phyloP scores from a whole-genome alignment of 1,284 basidiomycete genomes.

The Erythrobasidium hasegawianum region DNA sequence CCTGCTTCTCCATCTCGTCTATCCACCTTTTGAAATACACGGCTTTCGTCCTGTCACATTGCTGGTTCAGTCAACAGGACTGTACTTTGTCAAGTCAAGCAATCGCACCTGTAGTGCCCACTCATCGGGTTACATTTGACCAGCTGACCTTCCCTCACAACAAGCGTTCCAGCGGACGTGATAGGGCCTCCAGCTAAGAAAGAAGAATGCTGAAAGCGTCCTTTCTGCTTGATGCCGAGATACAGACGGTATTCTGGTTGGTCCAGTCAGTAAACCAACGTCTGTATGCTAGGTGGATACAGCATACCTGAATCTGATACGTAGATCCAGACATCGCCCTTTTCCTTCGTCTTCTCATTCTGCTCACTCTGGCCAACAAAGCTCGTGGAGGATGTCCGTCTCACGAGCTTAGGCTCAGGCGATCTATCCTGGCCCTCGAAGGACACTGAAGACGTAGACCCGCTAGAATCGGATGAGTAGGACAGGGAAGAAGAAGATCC shows the following conservation, averaged over 20 bases:
- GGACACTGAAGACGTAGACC: neutral
- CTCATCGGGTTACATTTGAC: conserved; percentile 64
- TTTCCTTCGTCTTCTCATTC: conserved; percentile 48
- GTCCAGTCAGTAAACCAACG: too few species aligned
- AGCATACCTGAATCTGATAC: conserved; percentile 10
- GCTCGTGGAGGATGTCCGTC: conserved; percentile 49
- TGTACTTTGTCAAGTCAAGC: too few species aligned
- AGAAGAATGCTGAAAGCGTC: conserved; percentile 67
- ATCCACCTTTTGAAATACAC: conserved; percentile 61
- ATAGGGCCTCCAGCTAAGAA: conserved; percentile 58
- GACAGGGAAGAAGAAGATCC: neutral
- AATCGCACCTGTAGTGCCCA: conserved; percentile 62
- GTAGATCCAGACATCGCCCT: conserved; percentile 33
- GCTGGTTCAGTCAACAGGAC: too few species aligned
- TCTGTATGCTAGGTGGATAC: too few species aligned
- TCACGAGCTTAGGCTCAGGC: neutral
- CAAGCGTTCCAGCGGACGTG: conserved; percentile 61
- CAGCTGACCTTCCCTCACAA: conserved; percentile 60
- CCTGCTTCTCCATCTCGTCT: conserved; percentile 57
- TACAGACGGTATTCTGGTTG: conserved; percentile 61
- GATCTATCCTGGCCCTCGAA: too few species aligned
- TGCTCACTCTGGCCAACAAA: conserved; percentile 58
- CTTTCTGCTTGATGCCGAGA: conserved; percentile 64
- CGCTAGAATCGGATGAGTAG: conserved; percentile 13
- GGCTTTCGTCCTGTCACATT: conserved; percentile 48